Percentiles rank a stretch among this genome's conserved stretches.
Conservation (phyloP, 805 yeast genomes). For the Isabelozyma heimii region DNA sequence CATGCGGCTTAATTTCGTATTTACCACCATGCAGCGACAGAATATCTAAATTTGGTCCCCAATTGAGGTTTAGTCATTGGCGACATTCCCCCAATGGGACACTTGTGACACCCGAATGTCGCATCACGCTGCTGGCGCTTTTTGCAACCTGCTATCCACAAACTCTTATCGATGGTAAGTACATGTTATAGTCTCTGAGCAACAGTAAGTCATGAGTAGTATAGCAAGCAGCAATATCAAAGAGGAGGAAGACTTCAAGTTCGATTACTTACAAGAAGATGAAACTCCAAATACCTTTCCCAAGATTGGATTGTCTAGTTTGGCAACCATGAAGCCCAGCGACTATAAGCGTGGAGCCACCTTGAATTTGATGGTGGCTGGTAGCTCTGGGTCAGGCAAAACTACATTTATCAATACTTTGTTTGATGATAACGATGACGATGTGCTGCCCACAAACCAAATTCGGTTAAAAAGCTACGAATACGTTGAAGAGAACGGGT, state of each 20-base stretch:
- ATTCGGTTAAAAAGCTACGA: constrained; percentile 42
- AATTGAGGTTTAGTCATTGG: no score
- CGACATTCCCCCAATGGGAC: no score
- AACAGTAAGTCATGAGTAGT: no score
- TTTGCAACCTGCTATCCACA: background rate
- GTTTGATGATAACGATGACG: constrained; percentile 44
- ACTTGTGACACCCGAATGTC: no score
- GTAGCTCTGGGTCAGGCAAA: constrained; percentile 50
- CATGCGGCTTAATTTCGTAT: no score
- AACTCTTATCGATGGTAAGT: background rate
- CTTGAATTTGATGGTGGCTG: constrained; percentile 40
- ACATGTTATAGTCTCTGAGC: background rate
- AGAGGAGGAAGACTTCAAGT: no score
- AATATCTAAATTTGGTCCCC: no score
- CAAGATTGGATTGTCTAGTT: constrained; percentile 18
- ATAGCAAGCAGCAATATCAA: no score
- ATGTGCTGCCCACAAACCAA: constrained; percentile 18
- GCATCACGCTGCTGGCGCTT: background rate
- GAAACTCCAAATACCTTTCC: background rate
- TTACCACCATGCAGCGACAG: no score
- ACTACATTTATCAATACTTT: constrained; percentile 79
- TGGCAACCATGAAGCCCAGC: constrained; percentile 28
- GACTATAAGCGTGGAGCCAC: constrained; percentile 25
- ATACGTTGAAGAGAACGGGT: constrained; percentile 64
- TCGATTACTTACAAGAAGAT: background rate